These are phyloP conservation scores for Pyrrhoderma lamaoense DNA, from an alignment of 1,284 basidiomycete genomes.

Conservation along the genomic window DNA sequence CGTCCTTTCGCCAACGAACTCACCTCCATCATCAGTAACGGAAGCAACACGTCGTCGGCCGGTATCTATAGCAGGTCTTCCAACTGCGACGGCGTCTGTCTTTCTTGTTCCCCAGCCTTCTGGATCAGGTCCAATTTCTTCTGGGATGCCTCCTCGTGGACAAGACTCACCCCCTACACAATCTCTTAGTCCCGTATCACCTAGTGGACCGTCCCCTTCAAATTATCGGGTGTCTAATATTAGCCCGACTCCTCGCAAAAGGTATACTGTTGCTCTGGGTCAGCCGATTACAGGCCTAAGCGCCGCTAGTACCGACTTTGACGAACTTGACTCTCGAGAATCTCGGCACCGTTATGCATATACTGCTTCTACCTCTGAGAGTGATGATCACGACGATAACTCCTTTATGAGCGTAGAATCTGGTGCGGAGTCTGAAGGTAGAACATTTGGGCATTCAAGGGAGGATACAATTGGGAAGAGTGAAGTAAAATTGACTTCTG, in stretches of 20 bases:
- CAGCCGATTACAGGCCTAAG: constrained; percentile 48
- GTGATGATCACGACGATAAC: constrained; percentile 23
- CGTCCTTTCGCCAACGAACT: constrained; percentile 53
- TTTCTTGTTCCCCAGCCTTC: constrained; percentile 13
- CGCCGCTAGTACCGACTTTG: constrained; percentile 17
- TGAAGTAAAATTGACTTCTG: background rate
- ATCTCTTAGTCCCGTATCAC: constrained; percentile 20
- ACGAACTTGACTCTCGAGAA: constrained; percentile 19
- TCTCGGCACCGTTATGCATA: constrained; percentile 25
- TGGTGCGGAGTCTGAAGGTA: constrained; percentile 25
- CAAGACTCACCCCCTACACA: background rate
- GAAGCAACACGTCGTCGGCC: constrained; percentile 25
- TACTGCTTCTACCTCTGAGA: constrained; percentile 30
- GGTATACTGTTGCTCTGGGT: constrained; percentile 76
- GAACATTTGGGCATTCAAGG: constrained; percentile 26
- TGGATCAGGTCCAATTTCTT: background rate
- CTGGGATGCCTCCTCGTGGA: constrained; percentile 20
- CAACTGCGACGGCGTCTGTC: constrained; percentile 6
- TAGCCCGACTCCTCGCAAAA: constrained; percentile 55
- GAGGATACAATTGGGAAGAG: constrained; percentile 59
- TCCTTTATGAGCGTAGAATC: constrained; percentile 25
- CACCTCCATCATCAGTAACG: constrained; percentile 45
- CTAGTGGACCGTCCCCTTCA: constrained; percentile 25
- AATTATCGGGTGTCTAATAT: constrained; percentile 38
- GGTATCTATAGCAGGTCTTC: constrained; percentile 28